Conservation (phyloP, 768 basidiomycete genomes). For the Suillus bovinus region DNA sequence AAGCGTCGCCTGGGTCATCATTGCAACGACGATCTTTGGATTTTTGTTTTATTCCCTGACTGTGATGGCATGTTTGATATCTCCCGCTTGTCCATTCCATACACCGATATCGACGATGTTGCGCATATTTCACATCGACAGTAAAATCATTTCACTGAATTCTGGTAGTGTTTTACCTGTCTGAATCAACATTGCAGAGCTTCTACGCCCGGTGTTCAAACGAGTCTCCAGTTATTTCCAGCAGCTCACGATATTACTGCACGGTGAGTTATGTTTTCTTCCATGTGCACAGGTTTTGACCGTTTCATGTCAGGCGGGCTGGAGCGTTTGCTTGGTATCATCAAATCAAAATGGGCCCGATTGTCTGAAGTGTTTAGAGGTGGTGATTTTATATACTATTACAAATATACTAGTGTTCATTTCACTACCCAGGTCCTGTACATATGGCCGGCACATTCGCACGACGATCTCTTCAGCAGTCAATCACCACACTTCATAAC, state of each 20-base stretch:
- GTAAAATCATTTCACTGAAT: not conserved
- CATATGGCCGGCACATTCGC: not conserved
- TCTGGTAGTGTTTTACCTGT: not conserved
- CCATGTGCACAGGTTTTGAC: not conserved
- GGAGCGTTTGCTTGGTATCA: not conserved
- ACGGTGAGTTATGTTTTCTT: not conserved
- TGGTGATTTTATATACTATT: not conserved
- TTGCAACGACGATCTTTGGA: not conserved
- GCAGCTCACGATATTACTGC: not conserved
- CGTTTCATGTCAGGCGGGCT: not conserved
- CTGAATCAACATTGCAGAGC: not conserved
- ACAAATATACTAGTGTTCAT: not conserved
- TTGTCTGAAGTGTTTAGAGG: not conserved
- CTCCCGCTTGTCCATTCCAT: slow-evolving; percentile 7
- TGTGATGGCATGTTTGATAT: slow-evolving; percentile 4
- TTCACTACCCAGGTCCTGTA: not conserved
- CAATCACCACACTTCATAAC: not conserved
- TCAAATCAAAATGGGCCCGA: not conserved
- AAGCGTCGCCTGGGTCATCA: slow-evolving; percentile 4
- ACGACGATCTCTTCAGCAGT: not conserved
- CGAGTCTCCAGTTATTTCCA: not conserved
- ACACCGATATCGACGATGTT: slow-evolving; percentile 5
- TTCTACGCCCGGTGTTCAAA: not conserved
- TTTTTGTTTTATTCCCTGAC: slow-evolving; percentile 7
- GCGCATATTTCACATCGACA: not conserved